Conservation (phyloP, 257 asterid species). For the Lycium ferocissimum region DNA sequence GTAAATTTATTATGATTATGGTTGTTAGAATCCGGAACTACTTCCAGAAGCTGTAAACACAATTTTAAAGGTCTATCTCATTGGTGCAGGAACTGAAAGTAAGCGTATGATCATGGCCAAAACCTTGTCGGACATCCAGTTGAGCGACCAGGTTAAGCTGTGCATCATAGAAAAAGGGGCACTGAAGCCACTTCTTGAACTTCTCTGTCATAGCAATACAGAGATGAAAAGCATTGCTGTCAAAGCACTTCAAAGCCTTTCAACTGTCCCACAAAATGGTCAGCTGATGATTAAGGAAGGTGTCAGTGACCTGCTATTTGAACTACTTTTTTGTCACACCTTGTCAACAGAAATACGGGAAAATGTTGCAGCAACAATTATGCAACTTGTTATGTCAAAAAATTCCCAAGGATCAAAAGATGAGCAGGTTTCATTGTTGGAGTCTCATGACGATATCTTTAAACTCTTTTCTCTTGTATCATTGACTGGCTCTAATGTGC, state of each 20-base stretch:
- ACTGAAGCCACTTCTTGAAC: conserved; percentile 51
- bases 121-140: conserved; percentile 49
- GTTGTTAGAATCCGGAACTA: neutral
- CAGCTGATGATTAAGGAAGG: conserved; percentile 51
- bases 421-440: conserved; percentile 42
- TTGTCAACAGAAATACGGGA: conserved; percentile 40
- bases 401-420: conserved; percentile 41
- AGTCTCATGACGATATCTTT: conserved; percentile 49
- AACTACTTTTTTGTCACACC: conserved; percentile 50
- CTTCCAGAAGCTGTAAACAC: neutral
- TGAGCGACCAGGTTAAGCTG: conserved; percentile 53
- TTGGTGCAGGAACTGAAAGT: conserved; percentile 38
- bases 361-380: conserved; percentile 48
- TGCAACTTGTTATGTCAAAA: conserved; percentile 47
- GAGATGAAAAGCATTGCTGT: conserved; percentile 45
- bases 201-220: conserved; percentile 40
- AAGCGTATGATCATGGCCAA: conserved; percentile 46
- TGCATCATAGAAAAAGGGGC: conserved; percentile 48
- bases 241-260: conserved; percentile 50
- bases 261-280: conserved; percentile 48
- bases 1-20: neutral
- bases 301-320: conserved; percentile 47
- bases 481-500: conserved; percentile 40
- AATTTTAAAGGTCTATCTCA: neutral
- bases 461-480: conserved; percentile 55